Conservation (phyloP, 1,284 basidiomycete genomes). For the Peniophora sp. region DNA sequence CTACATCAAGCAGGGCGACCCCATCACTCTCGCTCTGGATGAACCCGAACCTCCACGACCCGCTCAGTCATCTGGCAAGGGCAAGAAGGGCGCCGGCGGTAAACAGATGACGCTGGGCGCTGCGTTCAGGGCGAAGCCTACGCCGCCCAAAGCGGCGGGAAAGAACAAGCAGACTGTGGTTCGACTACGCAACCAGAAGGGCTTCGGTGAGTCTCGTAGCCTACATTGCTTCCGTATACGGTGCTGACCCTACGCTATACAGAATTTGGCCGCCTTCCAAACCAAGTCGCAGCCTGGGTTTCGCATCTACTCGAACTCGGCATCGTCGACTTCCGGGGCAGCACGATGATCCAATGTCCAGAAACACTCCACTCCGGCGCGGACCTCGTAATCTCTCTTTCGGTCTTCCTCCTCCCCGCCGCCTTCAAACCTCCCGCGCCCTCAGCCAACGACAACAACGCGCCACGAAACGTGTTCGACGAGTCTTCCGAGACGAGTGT, state of each 20-base stretch:
- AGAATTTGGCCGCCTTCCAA: constrained; percentile 71
- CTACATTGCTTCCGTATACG: background rate
- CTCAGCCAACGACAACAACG: constrained; percentile 25
- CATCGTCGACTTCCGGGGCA: constrained; percentile 53
- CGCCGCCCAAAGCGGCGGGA: constrained; percentile 32
- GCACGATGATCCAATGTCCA: constrained; percentile 67
- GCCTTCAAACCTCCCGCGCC: constrained; percentile 56
- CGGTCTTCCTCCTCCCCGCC: constrained; percentile 51
- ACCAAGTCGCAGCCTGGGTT: constrained; percentile 62
- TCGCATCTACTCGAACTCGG: constrained; percentile 66
- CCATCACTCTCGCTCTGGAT: constrained; percentile 50
- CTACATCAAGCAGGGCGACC: constrained; percentile 60
- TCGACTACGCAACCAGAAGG: constrained; percentile 53
- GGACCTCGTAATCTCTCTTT: constrained; percentile 63
- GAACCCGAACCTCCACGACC: constrained; percentile 25
- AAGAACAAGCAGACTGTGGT: constrained; percentile 60
- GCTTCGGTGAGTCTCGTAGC: constrained; percentile 43
- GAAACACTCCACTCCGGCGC: constrained; percentile 55
- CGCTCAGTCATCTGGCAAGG: constrained; percentile 13
- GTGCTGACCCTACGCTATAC: no score
- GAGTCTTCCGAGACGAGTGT: constrained; percentile 70
- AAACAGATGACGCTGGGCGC: constrained; percentile 58
- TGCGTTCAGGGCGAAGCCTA: constrained; percentile 54
- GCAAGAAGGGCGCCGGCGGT: constrained; percentile 32
- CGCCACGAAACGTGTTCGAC: constrained; percentile 39